Evolutionary conservation across 495 filamentous ascomycete species (phyloP), one percentile per base, ranked within the genome.

Genomic region (Penicillium maclennaniae): DNA sequence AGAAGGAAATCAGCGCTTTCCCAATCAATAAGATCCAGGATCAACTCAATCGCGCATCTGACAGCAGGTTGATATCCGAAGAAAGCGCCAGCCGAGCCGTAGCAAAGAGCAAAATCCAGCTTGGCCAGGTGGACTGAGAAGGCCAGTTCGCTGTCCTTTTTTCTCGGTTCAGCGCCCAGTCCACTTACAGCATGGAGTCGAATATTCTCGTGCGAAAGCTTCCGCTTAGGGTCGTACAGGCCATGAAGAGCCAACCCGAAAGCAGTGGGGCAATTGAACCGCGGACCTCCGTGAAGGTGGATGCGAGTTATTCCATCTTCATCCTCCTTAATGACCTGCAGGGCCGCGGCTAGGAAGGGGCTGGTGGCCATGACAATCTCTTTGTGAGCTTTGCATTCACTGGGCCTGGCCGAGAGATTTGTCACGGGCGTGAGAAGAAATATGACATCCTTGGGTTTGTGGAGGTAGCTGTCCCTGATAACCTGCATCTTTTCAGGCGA

Each of bases 1-100:
- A 72, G 46, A 14, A 67, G 44, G 6, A 56, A 26, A 43, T 72
- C 69, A 31, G 68, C 42, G 12, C 58, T 74, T 1, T 63, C 60
- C 65, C 61, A 69, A 27, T 51, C 46, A 3, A 72, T 43, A 1
- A 65, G 41, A 4, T 52, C 56, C 3, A 65, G 7, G 5, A 58
- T 62, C 23, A 72, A 47, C 0, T 54, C 41, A n/a, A 72, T 64
- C 0, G 66, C 71, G 0, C 52, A 49, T n/a, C 65, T 48, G 6
- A 59, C 51, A 40, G 72, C 39, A 1, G 55, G 51, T 6, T 25
- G 23, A 17, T 51, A 21, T 4, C 55, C 54, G 15, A 74, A 60
- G 45, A 71, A 72, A 0, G 62, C 65, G 0, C 69, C 69, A 1
- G 60, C 56, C 0, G 60, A 47, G 10, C 62, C 68, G 53, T 72